Percentiles rank a stretch among this genome's conserved stretches.
phyloP scores from a whole-genome alignment of 179 eudicot species.

The Pouteria campechiana region DNA sequence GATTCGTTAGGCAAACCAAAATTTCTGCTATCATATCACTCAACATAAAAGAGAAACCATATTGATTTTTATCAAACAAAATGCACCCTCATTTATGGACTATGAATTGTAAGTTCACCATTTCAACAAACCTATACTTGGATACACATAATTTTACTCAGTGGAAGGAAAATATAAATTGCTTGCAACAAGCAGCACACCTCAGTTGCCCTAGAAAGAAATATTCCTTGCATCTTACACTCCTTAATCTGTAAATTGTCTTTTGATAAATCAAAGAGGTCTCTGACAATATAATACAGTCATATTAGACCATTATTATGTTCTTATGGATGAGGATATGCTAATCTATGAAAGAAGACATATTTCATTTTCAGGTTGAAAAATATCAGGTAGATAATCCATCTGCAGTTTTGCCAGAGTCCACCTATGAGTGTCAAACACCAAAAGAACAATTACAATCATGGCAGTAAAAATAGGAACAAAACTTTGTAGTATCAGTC shows the following conservation, averaged over 20 bases:
- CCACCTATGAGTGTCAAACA: slow-evolving; percentile 43
- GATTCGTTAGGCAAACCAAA: no score
- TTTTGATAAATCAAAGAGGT: slow-evolving; percentile 84
- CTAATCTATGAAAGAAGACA: no score
- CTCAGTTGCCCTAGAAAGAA: slow-evolving; percentile 71
- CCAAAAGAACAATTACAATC: neutral
- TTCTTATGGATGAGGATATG: no score
- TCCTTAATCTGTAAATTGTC: slow-evolving; percentile 90
- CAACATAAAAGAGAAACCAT: neutral
- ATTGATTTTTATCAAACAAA: no score
- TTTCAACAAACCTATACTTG: no score
- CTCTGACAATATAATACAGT: slow-evolving; percentile 30
- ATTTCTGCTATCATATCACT: no score
- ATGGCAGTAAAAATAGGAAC: neutral
- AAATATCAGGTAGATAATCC: neutral
- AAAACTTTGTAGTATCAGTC: neutral
- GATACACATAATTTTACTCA: no score
- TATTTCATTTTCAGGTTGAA: no score
- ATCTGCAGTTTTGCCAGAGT: slow-evolving; percentile 5
- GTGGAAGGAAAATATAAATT: neutral
- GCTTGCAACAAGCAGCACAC: slow-evolving; percentile 22
- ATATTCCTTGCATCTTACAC: slow-evolving; percentile 61
- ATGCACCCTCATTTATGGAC: no score
- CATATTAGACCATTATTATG: no score
- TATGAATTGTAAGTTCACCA: no score